Evolutionary conservation across 116 monocot species (phyloP), one percentile per base, ranked within the genome.

Genomic region (Phalaenopsis hybrid): DNA sequence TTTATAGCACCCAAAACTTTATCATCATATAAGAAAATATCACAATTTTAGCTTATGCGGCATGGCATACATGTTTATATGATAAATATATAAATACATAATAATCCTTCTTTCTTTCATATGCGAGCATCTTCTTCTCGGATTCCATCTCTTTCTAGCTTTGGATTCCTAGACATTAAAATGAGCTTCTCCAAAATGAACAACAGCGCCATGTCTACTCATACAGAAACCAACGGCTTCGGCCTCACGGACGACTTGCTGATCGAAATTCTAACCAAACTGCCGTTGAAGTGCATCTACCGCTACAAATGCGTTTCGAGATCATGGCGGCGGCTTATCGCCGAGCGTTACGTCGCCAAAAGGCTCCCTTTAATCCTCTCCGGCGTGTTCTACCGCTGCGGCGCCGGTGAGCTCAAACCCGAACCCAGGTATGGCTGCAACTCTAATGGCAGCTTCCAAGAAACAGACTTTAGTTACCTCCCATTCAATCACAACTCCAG

Each of bases 301-400:
- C 58, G 88, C 31, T 86, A 75, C 80, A 87, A 80, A 68, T 87
- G 86, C 37, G 92, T 92, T 3, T 89, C 86, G 1, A 89, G 78
- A 59, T 43, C 83, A 20, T 92, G 89, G 89, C 75, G 16, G 8
- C 21, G 70, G 31, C 74, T 92, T 7, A 85, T 89, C 81, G 82
- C 86, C 6, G 77, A 84, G 34, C 79, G 82, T 44, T 83, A 86
- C 44, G 59, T 81, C 45, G 82, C 79, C 7, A 23, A 59, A 2
- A 74, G 59, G 23, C 89, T 89, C 8, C 92, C 88, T 0, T 49
- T 86, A 0, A 34, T 88, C 63, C 5, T 84, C 59, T 85, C 87
- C 8, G 87, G 79, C 31, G 82, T 92, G 31, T 81, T 86, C 79
- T 86, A 86, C 70, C 51, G 45, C 37, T 58, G 21, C 21, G 44